Conservation (phyloP, 805 yeast species). For the Cyberlindnera petersonii region DNA sequence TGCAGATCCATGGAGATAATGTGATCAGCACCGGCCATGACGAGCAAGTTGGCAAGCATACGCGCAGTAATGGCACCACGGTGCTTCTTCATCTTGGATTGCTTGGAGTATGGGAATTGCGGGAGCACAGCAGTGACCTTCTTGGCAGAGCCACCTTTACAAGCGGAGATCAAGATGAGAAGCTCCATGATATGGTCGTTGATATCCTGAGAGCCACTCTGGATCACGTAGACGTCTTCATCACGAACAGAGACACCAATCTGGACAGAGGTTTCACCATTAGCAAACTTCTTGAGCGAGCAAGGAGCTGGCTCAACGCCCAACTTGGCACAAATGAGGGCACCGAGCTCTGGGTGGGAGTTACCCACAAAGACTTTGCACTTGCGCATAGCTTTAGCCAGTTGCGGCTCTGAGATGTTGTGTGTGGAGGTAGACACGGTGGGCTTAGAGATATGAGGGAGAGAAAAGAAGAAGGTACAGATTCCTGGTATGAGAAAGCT, state of each 20-base stretch:
- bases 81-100: slow-evolving; percentile 97
- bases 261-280: slow-evolving; percentile 96
- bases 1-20: slow-evolving; percentile 94
- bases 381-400: slow-evolving; percentile 68
- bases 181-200: slow-evolving; percentile 97
- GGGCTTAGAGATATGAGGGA: not conserved
- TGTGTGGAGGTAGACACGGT: slow-evolving; percentile 7
- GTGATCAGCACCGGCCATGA: slow-evolving; percentile 99
- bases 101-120: slow-evolving; percentile 95
- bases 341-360: slow-evolving; percentile 93
- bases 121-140: slow-evolving; percentile 95
- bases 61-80: slow-evolving; percentile 98
- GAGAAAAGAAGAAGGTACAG: not conserved
- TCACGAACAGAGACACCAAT: slow-evolving; percentile 94
- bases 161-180: slow-evolving; percentile 87
- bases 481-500: not conserved
- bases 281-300: slow-evolving; percentile 85
- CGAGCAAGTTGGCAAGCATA: slow-evolving; percentile 90
- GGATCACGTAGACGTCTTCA: slow-evolving; percentile 93
- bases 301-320: slow-evolving; percentile 95
- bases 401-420: slow-evolving; percentile 3
- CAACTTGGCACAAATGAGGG: slow-evolving; percentile 80
- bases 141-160: slow-evolving; percentile 97
- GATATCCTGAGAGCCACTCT: slow-evolving; percentile 79
- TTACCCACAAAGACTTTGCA: slow-evolving; percentile 95